phyloP scores from a whole-genome alignment of 352 stramenopile genomes.

The Globisporangium cystogenes region DNA sequence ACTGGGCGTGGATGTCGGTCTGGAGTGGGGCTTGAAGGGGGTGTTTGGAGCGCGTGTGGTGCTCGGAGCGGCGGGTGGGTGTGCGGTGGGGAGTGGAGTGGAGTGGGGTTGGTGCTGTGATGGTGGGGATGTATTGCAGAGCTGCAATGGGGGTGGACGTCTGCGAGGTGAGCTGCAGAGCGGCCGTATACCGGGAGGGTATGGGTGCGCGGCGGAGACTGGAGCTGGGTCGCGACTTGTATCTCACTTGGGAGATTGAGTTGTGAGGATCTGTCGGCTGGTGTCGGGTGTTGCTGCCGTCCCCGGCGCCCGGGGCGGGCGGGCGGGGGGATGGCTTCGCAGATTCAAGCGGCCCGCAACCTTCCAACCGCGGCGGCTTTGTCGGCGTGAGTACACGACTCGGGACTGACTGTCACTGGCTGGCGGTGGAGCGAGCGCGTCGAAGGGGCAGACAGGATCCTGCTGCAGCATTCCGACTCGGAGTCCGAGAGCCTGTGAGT shows the following conservation, averaged over 20 bases:
- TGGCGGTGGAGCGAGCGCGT: background rate
- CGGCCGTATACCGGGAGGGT: background rate
- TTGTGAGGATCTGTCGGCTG: slow-evolving; percentile 6
- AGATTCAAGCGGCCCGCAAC: background rate
- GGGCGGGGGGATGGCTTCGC: slow-evolving; percentile 4
- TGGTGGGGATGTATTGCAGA: no score
- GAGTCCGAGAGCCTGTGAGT: background rate
- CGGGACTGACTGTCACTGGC: background rate
- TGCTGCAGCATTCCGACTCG: no score
- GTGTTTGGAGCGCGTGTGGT: background rate
- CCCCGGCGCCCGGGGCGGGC: background rate
- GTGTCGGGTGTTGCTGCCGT: background rate
- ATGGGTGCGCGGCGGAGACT: background rate
- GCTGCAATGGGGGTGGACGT: slow-evolving; percentile 7
- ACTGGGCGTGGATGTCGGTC: background rate
- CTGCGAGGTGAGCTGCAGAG: background rate
- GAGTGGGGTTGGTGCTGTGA: no score
- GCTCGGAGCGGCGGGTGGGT: background rate
- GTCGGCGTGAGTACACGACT: background rate
- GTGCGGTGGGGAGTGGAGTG: background rate
- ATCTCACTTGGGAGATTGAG: slow-evolving; percentile 20
- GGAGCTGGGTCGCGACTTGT: slow-evolving; percentile 12
- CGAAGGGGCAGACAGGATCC: no score
- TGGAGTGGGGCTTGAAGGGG: background rate
- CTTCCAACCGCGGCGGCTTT: background rate